Base-by-base conservation (phyloP, 2,329 filamentous ascomycete genomes). In the Cercospora zeae-maydis region DNA sequence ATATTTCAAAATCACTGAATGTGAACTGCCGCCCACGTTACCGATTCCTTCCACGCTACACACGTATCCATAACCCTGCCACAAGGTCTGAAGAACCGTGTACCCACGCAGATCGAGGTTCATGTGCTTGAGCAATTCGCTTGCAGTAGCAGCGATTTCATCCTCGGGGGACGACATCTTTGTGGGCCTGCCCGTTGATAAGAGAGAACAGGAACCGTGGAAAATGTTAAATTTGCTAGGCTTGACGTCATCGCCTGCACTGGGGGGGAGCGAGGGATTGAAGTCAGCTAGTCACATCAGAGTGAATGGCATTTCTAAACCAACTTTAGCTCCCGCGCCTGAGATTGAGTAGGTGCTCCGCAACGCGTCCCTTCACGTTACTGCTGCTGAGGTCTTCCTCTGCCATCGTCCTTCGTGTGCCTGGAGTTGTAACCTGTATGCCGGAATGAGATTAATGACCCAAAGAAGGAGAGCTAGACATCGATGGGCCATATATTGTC, bases 1-100 rank as follows among this genome's bases (percentile, higher is more conserved):
- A 58, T 86, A 78, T 70, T 89, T 89, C 6, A 89, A 73, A 10
- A 89, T 80, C 36, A 86, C 52, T 8, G 7, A 66, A 64, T 36
- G 70, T 62, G n/a, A 64, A 57, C 8, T 69, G 64, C 10, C 61
- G 64, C 10, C 61, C 66, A 1, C 63, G n/a, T 53, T 45, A 61
- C 34, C 27, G 64, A 65, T 66, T 34, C 83, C 84, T 2, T 73
- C 78, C 31, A 88, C 69, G 11, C 81, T 78, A 70, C 83, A 87
- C 58, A 88, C 85, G 42, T 85, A 72, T 3, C 80, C 80, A 53
- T 82, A 82, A 0, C 80, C 57, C 51, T 59, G 57, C 57, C 57
- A 59, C 36, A 59, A 30, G 16, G 13, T 59, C 24, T 59, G 57
- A 14, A 37, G 19, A 16, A 59, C 10, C 8, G 51, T 30, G 27